phyloP scores from a whole-genome alignment of 1,139 yeast species.

The Protomyces lactucae-debilis region DNA sequence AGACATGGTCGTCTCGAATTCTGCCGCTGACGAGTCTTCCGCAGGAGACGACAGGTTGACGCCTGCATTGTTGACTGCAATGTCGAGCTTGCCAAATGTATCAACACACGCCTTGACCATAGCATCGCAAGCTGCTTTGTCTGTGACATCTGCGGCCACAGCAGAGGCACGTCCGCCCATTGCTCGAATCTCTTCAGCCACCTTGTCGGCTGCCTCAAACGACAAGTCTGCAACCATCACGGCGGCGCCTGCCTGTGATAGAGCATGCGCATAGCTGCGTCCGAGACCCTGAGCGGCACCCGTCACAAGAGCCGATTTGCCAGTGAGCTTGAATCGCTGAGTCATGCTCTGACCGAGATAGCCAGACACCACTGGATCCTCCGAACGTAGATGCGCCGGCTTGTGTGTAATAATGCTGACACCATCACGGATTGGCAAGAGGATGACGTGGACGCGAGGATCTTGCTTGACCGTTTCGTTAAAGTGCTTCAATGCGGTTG shows the following conservation, averaged over 20 bases:
- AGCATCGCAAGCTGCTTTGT: constrained; percentile 59
- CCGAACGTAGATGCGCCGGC: not conserved
- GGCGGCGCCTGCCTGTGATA: constrained; percentile 86
- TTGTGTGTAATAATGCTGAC: constrained; percentile 26
- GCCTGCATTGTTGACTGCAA: constrained; percentile 93
- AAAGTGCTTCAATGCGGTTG: constrained; percentile 16
- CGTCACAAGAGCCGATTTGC: constrained; percentile 78
- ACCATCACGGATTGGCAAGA: constrained; percentile 25
- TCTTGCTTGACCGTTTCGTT: constrained; percentile 23
- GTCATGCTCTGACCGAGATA: constrained; percentile 5
- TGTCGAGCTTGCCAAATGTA: constrained; percentile 81
- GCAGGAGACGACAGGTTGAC: constrained; percentile 52
- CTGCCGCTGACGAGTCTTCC: constrained; percentile 9
- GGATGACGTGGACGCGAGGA: constrained; percentile 16
- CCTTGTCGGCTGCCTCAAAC: constrained; percentile 54
- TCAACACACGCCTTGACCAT: constrained; percentile 82
- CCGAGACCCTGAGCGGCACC: constrained; percentile 89
- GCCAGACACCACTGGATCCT: constrained; percentile 9
- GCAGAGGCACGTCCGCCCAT: constrained; percentile 54
- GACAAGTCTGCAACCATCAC: constrained; percentile 63
- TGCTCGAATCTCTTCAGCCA: constrained; percentile 53
- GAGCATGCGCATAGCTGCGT: constrained; percentile 74
- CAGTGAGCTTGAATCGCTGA: constrained; percentile 51
- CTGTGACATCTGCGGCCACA: constrained; percentile 21
- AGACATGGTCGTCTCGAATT: constrained; percentile 43